These are phyloP conservation scores for Volvox africanus DNA, from an alignment of 139 green algal genomes.

Conservation along the genomic window DNA sequence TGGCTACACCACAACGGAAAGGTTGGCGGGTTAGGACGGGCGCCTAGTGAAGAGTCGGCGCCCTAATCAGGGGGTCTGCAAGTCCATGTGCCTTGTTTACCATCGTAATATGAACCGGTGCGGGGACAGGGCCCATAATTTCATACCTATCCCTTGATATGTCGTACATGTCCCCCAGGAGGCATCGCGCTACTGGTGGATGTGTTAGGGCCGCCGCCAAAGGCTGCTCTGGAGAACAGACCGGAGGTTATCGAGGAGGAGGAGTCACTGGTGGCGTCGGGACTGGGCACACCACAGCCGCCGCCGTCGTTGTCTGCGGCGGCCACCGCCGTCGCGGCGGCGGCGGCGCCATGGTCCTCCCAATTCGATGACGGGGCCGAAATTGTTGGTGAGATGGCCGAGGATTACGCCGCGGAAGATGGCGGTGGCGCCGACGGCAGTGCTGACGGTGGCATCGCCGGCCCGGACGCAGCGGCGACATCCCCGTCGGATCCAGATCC, in stretches of 20 bases:
- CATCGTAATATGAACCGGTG: too few species aligned
- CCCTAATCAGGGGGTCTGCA: too few species aligned
- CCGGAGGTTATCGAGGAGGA: not conserved
- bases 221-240: slow-evolving; percentile 17
- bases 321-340: too few species aligned
- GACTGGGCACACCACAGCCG: not conserved
- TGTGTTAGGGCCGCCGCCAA: slow-evolving; percentile 48
- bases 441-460: not conserved
- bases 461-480: too few species aligned
- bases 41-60: too few species aligned
- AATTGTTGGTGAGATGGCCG: not conserved
- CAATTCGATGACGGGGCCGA: not conserved
- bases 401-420: too few species aligned
- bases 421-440: not conserved
- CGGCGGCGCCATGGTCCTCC: not conserved
- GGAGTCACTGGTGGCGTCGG: not conserved
- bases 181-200: slow-evolving; percentile 51
- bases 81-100: too few species aligned
- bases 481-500: not conserved
- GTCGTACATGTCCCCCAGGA: not conserved
- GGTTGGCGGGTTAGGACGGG: too few species aligned
- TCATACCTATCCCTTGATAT: too few species aligned
- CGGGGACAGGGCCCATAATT: too few species aligned
- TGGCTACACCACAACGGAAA: too few species aligned
- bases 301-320: not conserved